Evolutionary conservation across 2,329 filamentous ascomycete genomes (phyloP), one percentile per base, ranked within the genome.

Genomic region (Cylindrodendrum hubeiense): DNA sequence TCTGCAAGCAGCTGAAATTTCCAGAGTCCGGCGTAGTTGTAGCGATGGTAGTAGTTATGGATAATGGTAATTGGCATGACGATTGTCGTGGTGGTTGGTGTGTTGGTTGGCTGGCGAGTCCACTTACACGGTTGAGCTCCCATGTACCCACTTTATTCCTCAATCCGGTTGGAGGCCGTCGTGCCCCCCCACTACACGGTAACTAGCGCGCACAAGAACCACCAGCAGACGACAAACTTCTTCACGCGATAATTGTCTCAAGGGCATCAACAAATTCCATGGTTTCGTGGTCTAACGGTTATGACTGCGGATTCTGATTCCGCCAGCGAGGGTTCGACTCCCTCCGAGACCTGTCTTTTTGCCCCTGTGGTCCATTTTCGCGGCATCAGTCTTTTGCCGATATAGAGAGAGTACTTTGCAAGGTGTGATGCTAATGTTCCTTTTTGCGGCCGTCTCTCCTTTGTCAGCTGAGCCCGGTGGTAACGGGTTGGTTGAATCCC

Each of bases 241-340:
- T n/a, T 39, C 5, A 39, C 3, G 17, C 37, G n/a, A 39, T 8
- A n/a, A 8, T 39, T n/a, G 15, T n/a, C 26, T n/a, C n/a, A n/a
- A n/a, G 37, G 10, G 24, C 22, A 8, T 15, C 39, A 63, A 30
- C 54, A 24, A 60, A 54, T 22, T 17, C 22, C 22, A 9, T 46
- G 61, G 61, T 64, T 64, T 59, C 61, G 43, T 64, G 61, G 61
- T 64, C 61, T 64, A 64, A 64, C 61, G 61, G 61, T 54, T 60
- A 64, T 64, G 61, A 64, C 61, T 64, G 61, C 61, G 61, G 61
- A 64, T 64, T 64, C 61, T 64, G 61, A 64, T 64, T 64, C 61
- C 61, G 61, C 61, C 61, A 64, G 61, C 61, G 61, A 64, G 61
- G 61, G 61, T 64, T 64, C 61, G 61, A 64, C 61, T 64, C 61